Evolutionary conservation across 495 filamentous ascomycete species (phyloP), one percentile per base, ranked within the genome.

Genomic region (Pyronema domesticum): DNA sequence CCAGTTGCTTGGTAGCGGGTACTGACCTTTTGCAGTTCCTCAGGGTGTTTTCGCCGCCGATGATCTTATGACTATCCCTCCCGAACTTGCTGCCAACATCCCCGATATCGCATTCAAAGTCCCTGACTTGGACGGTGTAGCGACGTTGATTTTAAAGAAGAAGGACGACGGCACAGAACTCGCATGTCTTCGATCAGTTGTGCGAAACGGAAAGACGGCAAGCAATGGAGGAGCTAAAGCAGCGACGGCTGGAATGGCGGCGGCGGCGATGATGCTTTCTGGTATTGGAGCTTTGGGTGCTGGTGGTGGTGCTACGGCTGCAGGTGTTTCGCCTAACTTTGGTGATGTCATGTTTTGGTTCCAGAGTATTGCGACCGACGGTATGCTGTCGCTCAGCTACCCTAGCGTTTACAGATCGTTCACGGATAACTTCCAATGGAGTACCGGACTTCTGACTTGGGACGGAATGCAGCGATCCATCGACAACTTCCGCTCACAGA

Each of bases 361-460:
- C 69, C 91, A 96, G 70, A 80, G 80, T 33, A 80, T 98, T 68
- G 89, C 91, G 15, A 82, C 88, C 72, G 95, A 89, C 65, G 91
- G 91, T 52, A 95, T 96, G 91, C 68, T 95, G 65, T 89, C 83
- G 57, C 87, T 88, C 60, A 77, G 80, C 59, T 87, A 94, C 62
- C 91, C 91, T 5, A 67, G 77, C 30, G 78, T 96, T 23, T 96
- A 96, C 68, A 74, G 78, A 55, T 88, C 80, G 64, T 98, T 94
- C 67, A 68, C 84, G 40, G 82, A 82, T 69, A 98, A 96, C 67
- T 98, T 98, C 68, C 87, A 74, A 39, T 98, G 95, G 73, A 88
- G 85, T 57, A 82, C 81, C 23, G 89, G 89, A 18, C 65, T 95
- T 56, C 74, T 98, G 46, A 76, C 82, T 3, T 95, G 89, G 88